A percentile compares a stretch with the other conserved stretches of the same genome.
Conservation (phyloP, 2,329 filamentous ascomycete genomes). For the Ascomycota sp. region DNA sequence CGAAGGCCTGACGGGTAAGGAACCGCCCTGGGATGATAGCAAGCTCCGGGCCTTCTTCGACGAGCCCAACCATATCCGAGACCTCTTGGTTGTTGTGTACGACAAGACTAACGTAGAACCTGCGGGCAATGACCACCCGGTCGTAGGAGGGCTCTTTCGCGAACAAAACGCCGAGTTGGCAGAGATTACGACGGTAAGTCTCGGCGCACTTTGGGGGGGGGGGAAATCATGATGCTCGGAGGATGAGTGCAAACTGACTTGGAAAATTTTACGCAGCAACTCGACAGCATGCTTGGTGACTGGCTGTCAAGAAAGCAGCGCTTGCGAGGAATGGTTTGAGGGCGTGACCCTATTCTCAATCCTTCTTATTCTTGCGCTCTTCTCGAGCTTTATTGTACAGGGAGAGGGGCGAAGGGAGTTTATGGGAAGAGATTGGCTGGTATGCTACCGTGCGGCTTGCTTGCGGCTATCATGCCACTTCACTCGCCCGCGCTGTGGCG, state of each 20-base stretch:
- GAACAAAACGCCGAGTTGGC: constrained; percentile 73
- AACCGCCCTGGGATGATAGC: constrained; percentile 62
- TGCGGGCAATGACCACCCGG: constrained; percentile 65
- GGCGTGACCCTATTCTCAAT: too few relatives aligned
- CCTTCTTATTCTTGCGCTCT: too few relatives aligned
- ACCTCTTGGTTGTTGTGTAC: constrained; percentile 79
- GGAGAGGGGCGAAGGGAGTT: too few relatives aligned
- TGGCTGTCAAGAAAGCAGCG: constrained; percentile 58
- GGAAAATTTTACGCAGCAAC: constrained; percentile 26
- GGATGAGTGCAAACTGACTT: neutral
- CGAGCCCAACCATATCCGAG: constrained; percentile 69
- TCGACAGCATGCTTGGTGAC: constrained; percentile 71
- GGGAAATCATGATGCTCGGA: neutral
- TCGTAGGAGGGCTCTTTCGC: constrained; percentile 60
- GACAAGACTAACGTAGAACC: constrained; percentile 72
- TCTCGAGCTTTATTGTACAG: too few relatives aligned
- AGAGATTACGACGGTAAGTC: constrained; percentile 63
- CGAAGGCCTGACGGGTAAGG: constrained; percentile 15
- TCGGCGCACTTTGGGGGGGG: too few relatives aligned
- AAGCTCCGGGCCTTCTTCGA: constrained; percentile 80
- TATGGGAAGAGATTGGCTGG: too few relatives aligned
- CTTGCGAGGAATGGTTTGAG: constrained; percentile 29
- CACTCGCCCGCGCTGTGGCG: too few relatives aligned
- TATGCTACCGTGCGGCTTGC: too few relatives aligned
- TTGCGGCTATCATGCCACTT: too few relatives aligned